A percentile compares a stretch with the other conserved stretches of the same genome.
Evolutionary conservation across 2,329 filamentous ascomycete genomes (phyloP).

Genomic region (Teratosphaeria pseudoeucalypti): DNA sequence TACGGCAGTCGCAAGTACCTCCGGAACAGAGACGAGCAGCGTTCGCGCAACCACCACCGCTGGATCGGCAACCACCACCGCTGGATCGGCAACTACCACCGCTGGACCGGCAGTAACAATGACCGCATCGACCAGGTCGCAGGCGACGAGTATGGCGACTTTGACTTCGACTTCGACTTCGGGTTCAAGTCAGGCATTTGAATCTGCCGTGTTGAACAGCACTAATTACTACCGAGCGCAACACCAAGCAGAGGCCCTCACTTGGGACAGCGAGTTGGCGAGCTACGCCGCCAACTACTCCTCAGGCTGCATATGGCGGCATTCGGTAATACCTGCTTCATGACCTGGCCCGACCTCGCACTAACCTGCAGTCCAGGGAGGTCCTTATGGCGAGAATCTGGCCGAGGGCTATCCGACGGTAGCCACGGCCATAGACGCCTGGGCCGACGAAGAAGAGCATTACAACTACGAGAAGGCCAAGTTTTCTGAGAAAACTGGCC

Average conservation of each 20-base stretch:
- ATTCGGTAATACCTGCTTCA: conserved; percentile 14
- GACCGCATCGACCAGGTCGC: not conserved
- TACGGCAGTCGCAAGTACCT: conserved; percentile 2
- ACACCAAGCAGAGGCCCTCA: conserved; percentile 13
- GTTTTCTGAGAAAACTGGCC: conserved; percentile 19
- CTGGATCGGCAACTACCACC: not conserved
- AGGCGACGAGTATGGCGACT: not conserved
- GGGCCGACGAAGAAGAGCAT: conserved; percentile 20
- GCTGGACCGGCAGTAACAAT: not conserved
- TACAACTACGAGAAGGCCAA: conserved; percentile 19
- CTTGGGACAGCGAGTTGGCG: conserved; percentile 20
- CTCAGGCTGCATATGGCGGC: conserved; percentile 20
- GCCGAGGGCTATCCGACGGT: conserved; percentile 16
- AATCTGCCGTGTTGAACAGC: conserved; percentile 20
- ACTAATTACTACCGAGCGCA: conserved; percentile 22
- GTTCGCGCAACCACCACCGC: not conserved
- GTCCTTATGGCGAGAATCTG: conserved; percentile 24
- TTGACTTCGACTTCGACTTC: not conserved
- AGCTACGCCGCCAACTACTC: conserved; percentile 19
- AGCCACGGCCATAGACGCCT: conserved; percentile 19
- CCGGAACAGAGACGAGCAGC: conserved; percentile 3
- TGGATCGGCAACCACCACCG: not conserved
- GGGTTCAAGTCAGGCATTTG: conserved; percentile 5
- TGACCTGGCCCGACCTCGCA: not conserved
- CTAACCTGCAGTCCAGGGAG: conserved; percentile 9